Base-by-base conservation (phyloP, 108 stramenopile genomes). In the Fistulifera pelliculosa region DNA sequence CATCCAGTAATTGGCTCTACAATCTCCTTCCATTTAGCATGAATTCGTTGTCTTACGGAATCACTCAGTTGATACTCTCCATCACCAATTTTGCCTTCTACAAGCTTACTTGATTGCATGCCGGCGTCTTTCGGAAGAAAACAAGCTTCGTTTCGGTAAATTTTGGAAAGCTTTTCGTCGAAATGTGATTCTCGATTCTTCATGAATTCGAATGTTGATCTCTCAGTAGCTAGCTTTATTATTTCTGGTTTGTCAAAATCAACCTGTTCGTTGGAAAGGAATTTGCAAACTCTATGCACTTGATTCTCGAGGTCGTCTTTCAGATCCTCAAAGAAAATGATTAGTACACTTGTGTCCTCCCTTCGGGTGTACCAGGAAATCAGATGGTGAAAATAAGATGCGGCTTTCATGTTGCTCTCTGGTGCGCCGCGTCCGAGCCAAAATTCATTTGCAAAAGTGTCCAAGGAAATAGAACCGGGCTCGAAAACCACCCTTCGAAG, bases 401-500 rank as follows among this genome's bases (percentile, higher is more conserved):
- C 74, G 38, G 70, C 70, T 28, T 75, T 47, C 69, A 74, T 70
- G 16, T 56, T 49, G 25, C 47, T 67, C 16, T 47, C 14, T 5
- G 71, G 71, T 15, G 66, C 57, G 17, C 62, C 71, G 15, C 71
- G 61, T 13, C 60, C 60, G 43, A 75, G 42, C 74, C 74, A 75
- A 41, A 75, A 75, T 59, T 75, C 74, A 17, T 54, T 38, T 0
- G 69, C 74, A 60, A 75, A 75, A n/a, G 66, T 48, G 38, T 70
- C 65, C 45, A 75, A 17, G 15, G 57, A 58, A 21, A 73, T 31
- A 2, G 65, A 19, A 26, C 64, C 71, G 1, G 60, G 55, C 40
- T 73, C 74, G 41, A 75, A 75, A 75, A 75, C 74, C 74, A 75
- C 11, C 40, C 69, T 59, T 75, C 65, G 49, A 75, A 75, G 55